Evolutionary conservation across 805 yeast genomes (phyloP).

Genomic region (Komagataella mondaviorum): DNA sequence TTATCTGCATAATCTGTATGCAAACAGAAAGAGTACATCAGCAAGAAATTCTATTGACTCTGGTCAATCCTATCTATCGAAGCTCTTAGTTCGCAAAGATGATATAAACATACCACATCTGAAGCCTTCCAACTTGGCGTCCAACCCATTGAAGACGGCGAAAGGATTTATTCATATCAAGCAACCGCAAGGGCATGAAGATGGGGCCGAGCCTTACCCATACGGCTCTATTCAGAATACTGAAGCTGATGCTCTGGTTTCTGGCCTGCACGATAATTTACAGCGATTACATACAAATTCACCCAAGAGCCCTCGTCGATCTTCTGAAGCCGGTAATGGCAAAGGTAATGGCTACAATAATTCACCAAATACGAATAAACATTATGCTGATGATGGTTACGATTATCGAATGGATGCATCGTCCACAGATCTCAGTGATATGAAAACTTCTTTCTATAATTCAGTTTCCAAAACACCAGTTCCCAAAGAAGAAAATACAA

Average conservation of each 20-base stretch:
- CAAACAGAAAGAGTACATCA: slow-evolving; percentile 14
- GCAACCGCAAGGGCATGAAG: slow-evolving; percentile 2
- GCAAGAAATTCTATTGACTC: slow-evolving; percentile 28
- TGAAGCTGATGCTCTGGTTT: slow-evolving; percentile 27
- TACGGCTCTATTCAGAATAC: slow-evolving; percentile 21
- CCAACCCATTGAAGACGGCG: slow-evolving; percentile 54
- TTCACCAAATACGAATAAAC: not conserved
- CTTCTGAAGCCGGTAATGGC: slow-evolving; percentile 8
- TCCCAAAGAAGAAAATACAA: not conserved
- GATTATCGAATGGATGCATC: not conserved
- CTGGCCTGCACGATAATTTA: slow-evolving; percentile 19
- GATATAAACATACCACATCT: slow-evolving; percentile 5
- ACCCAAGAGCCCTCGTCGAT: slow-evolving; percentile 3
- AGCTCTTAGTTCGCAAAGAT: not conserved
- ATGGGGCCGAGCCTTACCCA: slow-evolving; percentile 1
- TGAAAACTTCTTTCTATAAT: slow-evolving; percentile 2
- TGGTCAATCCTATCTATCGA: slow-evolving; percentile 1
- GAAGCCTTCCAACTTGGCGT: slow-evolving; percentile 53
- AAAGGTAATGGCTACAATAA: slow-evolving; percentile 1
- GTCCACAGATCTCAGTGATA: slow-evolving; percentile 13
- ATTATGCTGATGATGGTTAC: not conserved
- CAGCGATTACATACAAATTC: slow-evolving; percentile 5
- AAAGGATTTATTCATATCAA: slow-evolving; percentile 60
- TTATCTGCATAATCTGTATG: slow-evolving; percentile 45
- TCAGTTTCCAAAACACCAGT: slow-evolving; percentile 1